Evolutionary conservation across 2,329 filamentous ascomycete genomes (phyloP), one percentile per base, ranked within the genome.

Genomic region (Penicillium sp.): DNA sequence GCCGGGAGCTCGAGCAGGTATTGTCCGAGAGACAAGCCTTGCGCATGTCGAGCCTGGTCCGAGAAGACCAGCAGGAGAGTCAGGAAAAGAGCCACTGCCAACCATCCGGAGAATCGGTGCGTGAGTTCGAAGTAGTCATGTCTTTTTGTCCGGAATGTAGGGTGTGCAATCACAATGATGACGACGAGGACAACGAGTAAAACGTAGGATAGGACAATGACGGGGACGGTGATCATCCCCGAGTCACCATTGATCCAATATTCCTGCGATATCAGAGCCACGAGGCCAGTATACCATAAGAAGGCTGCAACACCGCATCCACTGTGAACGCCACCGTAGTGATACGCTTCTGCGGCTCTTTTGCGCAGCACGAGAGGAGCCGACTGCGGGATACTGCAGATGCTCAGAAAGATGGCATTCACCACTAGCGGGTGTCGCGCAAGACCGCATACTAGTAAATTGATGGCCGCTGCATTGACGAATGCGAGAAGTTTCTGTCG

Each of bases 41-140:
- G 8, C 31, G 11, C 11, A 35, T 6, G 31, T 13, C 31, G 31
- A 5, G 31, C 31, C n/a, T 35, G 31, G 11, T 35, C 9, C 4
- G 31, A 92, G 25, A 81, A 70, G 11, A 88, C 69, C 28, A 88
- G 64, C 4, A 79, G 78, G 51, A 87, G 81, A 0, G 71, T 76
- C 83, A 87, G 88, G 66, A 90, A 84, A 18, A 89, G 71, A 1
- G 70, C 74, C 5, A 89, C 74, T 9, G 81, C 76, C 7, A 77
- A 75, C 87, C 87, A 90, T 11, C 86, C 87, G 3, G 79, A 79
- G 67, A 87, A 89, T 27, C 87, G 84, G 69, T 90, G 87, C 28
- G 80, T 79, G 35, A 80, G 70, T 70, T 90, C 87, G 64, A 89
- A 90, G 42, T 77, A 67, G 68, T 90, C 80, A 73, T 90, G 87